Conservation (phyloP, 139 green algal genomes). For the Auxenochlorella pyrenoidosa region DNA sequence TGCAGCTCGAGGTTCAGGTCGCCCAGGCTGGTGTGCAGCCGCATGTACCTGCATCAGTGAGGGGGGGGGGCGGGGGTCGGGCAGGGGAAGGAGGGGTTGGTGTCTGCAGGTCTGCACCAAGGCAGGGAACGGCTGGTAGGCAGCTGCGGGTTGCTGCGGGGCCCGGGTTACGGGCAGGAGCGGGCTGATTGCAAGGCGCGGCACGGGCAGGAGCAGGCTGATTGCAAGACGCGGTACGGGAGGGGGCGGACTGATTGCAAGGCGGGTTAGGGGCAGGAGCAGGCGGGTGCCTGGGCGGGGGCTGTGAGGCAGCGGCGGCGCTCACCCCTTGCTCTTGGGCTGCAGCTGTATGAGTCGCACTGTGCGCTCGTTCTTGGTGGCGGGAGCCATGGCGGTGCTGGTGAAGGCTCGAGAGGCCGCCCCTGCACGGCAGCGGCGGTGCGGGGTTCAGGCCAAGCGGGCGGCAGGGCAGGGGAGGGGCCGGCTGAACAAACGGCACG, state of each 20-base stretch:
- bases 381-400: constrained; percentile 70
- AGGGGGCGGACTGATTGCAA: too few species aligned
- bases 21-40: constrained; percentile 80
- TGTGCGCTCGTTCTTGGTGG: constrained; percentile 68
- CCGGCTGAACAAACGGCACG: too few species aligned
- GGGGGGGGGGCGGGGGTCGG: too few species aligned
- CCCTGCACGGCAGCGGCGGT: constrained; percentile 34
- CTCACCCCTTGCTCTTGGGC: constrained; percentile 85
- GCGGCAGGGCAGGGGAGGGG: too few species aligned
- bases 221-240: too few species aligned
- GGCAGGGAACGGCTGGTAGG: too few species aligned
- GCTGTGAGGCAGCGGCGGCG: too few species aligned
- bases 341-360: constrained; percentile 73
- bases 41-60: constrained; percentile 65
- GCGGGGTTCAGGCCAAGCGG: too few species aligned
- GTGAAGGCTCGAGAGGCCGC: constrained; percentile 83
- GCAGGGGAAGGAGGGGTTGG: neutral
- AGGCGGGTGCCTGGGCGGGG: neutral
- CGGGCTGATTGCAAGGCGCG: too few species aligned
- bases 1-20: constrained; percentile 96
- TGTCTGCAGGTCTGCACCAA: neutral
- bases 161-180: too few species aligned
- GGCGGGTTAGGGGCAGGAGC: neutral
- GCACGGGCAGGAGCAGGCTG: too few species aligned
- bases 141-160: too few species aligned